Conservation (phyloP, 1,284 basidiomycete species). For the Entoloma clypeatum region DNA sequence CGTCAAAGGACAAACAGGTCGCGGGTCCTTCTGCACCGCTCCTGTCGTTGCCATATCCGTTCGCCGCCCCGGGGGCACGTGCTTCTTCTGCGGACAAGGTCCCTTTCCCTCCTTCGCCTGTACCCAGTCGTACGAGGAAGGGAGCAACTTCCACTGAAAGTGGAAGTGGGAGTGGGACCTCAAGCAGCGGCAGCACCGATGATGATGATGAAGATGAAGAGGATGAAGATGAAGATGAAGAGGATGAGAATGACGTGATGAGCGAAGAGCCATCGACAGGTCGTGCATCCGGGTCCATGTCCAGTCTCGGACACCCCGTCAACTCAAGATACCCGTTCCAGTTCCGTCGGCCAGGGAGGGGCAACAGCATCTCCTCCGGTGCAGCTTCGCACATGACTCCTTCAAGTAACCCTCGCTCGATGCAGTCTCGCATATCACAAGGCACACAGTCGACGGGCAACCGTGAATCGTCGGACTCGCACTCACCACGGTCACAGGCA, state of each 20-base stretch:
- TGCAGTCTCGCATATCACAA: conserved; percentile 38
- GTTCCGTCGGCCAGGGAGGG: conserved; percentile 51
- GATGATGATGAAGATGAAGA: conserved; percentile 33
- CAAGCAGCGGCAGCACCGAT: conserved; percentile 26
- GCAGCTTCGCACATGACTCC: conserved; percentile 34
- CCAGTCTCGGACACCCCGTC: conserved; percentile 73
- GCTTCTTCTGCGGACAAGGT: conserved; percentile 54
- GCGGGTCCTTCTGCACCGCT: conserved; percentile 35
- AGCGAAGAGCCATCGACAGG: conserved; percentile 47
- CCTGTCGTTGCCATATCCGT: conserved; percentile 57
- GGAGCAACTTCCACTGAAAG: conserved; percentile 17
- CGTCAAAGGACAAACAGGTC: conserved; percentile 34
- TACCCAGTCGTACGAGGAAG: conserved; percentile 24
- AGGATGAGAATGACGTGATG: conserved; percentile 36
- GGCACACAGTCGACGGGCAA: conserved; percentile 58
- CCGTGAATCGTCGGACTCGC: conserved; percentile 52
- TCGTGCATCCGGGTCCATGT: conserved; percentile 71
- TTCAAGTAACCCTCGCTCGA: conserved; percentile 41
- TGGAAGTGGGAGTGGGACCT: conserved; percentile 20
- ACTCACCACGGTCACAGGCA: conserved; percentile 32
- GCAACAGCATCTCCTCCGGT: conserved; percentile 35
- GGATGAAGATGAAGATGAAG: conserved; percentile 32
- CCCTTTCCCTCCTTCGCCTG: conserved; percentile 67
- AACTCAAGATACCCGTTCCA: conserved; percentile 67
- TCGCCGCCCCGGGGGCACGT: conserved; percentile 51